phyloP scores from a whole-genome alignment of 345 rosid genomes.

The Eutrema yunnanense region DNA sequence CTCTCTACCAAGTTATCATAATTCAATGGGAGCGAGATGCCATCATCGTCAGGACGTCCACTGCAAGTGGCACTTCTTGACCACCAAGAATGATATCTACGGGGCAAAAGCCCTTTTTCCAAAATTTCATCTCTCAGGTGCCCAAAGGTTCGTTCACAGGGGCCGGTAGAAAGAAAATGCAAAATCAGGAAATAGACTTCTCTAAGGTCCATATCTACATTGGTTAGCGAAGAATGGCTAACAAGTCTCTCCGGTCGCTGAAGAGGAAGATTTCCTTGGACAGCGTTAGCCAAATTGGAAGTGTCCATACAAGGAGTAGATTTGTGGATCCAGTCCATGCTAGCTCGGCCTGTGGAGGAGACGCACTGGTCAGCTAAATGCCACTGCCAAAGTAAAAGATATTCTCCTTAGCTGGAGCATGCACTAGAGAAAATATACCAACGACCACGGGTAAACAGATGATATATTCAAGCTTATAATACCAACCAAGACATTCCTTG shows the following conservation, averaged over 20 bases:
- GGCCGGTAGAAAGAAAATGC: conserved; percentile 86
- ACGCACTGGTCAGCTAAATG: conserved; percentile 15
- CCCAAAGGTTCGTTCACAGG: conserved; percentile 61
- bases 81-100: conserved; percentile 95
- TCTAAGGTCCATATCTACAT: conserved; percentile 61
- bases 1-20: conserved; percentile 64
- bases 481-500: background rate
- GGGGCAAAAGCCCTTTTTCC: conserved; percentile 81
- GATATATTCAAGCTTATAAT: background rate
- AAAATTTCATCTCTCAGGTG: conserved; percentile 64
- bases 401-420: background rate
- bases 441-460: background rate
- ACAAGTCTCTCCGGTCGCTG: conserved; percentile 40
- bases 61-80: conserved; percentile 57
- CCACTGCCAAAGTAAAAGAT: background rate
- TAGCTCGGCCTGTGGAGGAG: conserved; percentile 29
- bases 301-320: conserved; percentile 45
- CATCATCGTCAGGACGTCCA: conserved; percentile 53
- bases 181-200: conserved; percentile 88
- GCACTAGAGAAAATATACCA: background rate
- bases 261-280: conserved; percentile 38
- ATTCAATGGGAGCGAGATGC: conserved; percentile 70
- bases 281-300: conserved; percentile 33
- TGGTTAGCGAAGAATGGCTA: conserved; percentile 30
- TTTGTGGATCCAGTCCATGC: conserved; percentile 59